Evolutionary conservation across 192 early-diverging fungal genomes (phyloP), one percentile per base, ranked within the genome.

Genomic region (Rhizoclosmatium sp.): DNA sequence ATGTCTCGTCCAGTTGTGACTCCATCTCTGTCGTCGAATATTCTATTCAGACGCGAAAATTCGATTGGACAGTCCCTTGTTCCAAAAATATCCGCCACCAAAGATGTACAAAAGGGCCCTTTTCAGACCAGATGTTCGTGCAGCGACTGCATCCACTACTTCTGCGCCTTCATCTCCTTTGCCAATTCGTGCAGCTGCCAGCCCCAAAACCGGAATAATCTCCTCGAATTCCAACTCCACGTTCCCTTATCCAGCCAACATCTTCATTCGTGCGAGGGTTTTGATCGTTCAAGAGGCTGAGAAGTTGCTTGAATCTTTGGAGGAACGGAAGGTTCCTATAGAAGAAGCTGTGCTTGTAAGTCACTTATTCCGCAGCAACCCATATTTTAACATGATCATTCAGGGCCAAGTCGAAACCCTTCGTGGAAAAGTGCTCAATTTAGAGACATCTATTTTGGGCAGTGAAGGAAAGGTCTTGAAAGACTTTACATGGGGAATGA

Each of bases 401-500:
- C 67, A 72, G 71, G 40, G 19, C 54, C n/a, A n/a, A 4, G 71
- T 72, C 51, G 54, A 72, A 59, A 31, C 39, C 4, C 14, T 54
- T 10, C 71, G 71, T 7, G 44, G 10, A n/a, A 54, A 59, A 39
- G 71, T 72, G 0, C 19, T 59, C 21, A 40, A 31, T n/a, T 46
- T 72, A n/a, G 71, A 72, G 16, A 59, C 71, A 21, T 14, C 19
- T 21, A 59, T 72, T 51, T 54, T 72, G 1, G 71, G 71, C 23
- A 19, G 9, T 12, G 21, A 31, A 16, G 71, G 54, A 10, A 10
- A 54, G 51, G 19, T 16, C 49, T 45, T 78, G 65, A 21, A 45
- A 0, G 76, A 78, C 65, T 67, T 54, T 40, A 78, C 66, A 42
- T 78, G 76, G 76, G 76, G 76, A 10, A 65, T 78, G 51, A 49